phyloP scores from a whole-genome alignment of 1,284 basidiomycete genomes.

The Heterobasidion occidentale region DNA sequence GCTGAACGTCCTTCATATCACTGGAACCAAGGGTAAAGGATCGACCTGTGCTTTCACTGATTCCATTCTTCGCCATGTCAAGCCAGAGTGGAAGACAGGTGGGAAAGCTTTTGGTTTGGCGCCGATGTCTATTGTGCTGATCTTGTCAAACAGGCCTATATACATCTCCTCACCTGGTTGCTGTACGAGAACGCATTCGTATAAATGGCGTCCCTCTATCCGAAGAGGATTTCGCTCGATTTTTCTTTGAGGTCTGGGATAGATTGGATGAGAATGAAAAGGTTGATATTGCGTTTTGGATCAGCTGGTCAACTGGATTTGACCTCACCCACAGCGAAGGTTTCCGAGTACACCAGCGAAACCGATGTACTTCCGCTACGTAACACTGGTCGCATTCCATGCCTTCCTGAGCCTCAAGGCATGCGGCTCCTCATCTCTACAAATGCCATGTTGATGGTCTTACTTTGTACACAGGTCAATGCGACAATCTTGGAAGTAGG shows the following conservation, averaged over 20 bases:
- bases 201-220: slow-evolving; percentile 88
- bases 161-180: slow-evolving; percentile 95
- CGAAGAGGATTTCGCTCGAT: slow-evolving; percentile 83
- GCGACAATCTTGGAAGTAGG: slow-evolving; percentile 97
- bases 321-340: slow-evolving; percentile 33
- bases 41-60: slow-evolving; percentile 93
- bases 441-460: neutral
- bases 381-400: slow-evolving; percentile 92
- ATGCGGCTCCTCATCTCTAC: neutral
- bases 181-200: slow-evolving; percentile 92
- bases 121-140: too few species aligned
- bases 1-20: slow-evolving; percentile 94
- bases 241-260: slow-evolving; percentile 98
- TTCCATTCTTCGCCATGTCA: slow-evolving; percentile 58
- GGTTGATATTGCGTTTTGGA: slow-evolving; percentile 27
- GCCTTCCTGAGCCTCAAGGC: slow-evolving; percentile 77
- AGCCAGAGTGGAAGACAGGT: slow-evolving; percentile 71
- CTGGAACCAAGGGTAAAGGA: slow-evolving; percentile 98
- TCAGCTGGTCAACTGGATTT: neutral
- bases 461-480: slow-evolving; percentile 41
- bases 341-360: slow-evolving; percentile 55
- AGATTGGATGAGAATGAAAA: slow-evolving; percentile 62
- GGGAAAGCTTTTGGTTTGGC: neutral
- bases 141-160: slow-evolving; percentile 61
- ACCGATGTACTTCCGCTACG: slow-evolving; percentile 92